phyloP scores from a whole-genome alignment of 2,329 filamentous ascomycete species.

The Hypoxylon sp. region DNA sequence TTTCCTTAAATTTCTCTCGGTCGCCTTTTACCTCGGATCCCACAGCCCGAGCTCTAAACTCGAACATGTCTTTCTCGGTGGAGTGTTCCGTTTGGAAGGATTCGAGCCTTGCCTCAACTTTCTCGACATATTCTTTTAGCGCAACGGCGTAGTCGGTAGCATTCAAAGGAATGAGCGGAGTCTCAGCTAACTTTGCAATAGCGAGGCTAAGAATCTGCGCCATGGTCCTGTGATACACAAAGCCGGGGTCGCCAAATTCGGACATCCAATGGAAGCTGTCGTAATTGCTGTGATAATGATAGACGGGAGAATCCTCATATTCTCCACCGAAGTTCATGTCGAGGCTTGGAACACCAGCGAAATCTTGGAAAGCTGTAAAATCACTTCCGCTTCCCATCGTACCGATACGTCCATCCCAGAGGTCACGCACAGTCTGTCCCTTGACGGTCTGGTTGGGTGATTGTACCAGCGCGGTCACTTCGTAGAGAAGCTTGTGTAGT shows the following conservation, averaged over 20 bases:
- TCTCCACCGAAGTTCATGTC: constrained; percentile 72
- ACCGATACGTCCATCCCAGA: constrained; percentile 73
- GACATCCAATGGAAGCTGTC: constrained; percentile 94
- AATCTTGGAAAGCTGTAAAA: constrained; percentile 82
- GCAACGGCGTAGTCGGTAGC: constrained; percentile 75
- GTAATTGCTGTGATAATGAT: constrained; percentile 93
- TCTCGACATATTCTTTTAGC: constrained; percentile 66
- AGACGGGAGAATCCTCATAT: constrained; percentile 67
- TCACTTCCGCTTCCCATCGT: constrained; percentile 82
- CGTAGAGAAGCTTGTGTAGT: constrained; percentile 79
- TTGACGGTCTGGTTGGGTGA: constrained; percentile 81
- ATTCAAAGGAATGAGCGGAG: constrained; percentile 73
- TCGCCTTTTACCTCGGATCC: constrained; percentile 54
- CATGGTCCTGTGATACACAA: constrained; percentile 76
- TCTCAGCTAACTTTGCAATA: constrained; percentile 73
- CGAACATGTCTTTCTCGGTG: constrained; percentile 53
- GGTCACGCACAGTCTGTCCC: constrained; percentile 78
- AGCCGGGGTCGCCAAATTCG: constrained; percentile 79
- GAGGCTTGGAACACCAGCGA: constrained; percentile 75
- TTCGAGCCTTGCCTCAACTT: constrained; percentile 66
- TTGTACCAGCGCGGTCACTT: constrained; percentile 73
- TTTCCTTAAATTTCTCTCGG: constrained; percentile 57
- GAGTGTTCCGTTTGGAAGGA: constrained; percentile 46
- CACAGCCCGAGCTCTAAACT: constrained; percentile 47
- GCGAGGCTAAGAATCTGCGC: constrained; percentile 76